Percentiles rank a stretch among this genome's conserved stretches.
These are phyloP conservation scores for Urostyla sp. DNA, from an alignment of 73 alveolate genomes.

Conservation along the genomic window DNA sequence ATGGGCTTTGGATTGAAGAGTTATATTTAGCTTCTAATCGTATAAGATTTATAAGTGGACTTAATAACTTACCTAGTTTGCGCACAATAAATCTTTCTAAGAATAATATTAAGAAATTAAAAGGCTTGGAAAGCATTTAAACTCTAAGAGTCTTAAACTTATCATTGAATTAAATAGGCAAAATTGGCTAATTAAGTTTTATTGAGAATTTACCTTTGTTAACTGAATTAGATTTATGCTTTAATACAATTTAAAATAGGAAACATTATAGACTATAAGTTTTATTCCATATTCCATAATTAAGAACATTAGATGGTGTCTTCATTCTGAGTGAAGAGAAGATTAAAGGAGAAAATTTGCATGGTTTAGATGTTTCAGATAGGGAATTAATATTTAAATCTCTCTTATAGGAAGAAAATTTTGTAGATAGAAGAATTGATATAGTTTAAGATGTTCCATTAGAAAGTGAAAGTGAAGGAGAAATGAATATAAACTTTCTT, in stretches of 20 bases:
- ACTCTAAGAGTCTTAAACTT: constrained; percentile 78
- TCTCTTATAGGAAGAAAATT: constrained; percentile 88
- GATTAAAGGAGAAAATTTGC: constrained; percentile 93
- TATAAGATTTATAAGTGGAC: constrained; percentile 68
- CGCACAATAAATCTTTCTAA: constrained; percentile 73
- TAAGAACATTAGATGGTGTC: constrained; percentile 91
- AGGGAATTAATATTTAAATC: constrained; percentile 86
- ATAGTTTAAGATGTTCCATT: constrained; percentile 87
- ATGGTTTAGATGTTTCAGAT: constrained; percentile 92
- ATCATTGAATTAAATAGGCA: constrained; percentile 74
- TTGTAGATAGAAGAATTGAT: constrained; percentile 94
- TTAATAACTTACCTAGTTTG: constrained; percentile 67
- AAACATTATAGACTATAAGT: constrained; percentile 86
- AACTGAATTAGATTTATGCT: constrained; percentile 90
- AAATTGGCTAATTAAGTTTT: constrained; percentile 76
- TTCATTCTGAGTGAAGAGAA: constrained; percentile 89
- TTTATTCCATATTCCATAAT: constrained; percentile 87
- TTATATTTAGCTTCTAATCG: constrained; percentile 78
- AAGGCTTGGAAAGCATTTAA: constrained; percentile 79
- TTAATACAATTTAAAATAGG: constrained; percentile 86
- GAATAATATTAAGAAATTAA: constrained; percentile 77
- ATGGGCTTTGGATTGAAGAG: constrained; percentile 86
- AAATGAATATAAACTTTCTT: constrained; percentile 56
- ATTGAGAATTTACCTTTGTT: constrained; percentile 84
- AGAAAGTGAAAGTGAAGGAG: constrained; percentile 94